Evolutionary conservation across 352 stramenopile genomes (phyloP).

Genomic region (Globisporangium parvum): DNA sequence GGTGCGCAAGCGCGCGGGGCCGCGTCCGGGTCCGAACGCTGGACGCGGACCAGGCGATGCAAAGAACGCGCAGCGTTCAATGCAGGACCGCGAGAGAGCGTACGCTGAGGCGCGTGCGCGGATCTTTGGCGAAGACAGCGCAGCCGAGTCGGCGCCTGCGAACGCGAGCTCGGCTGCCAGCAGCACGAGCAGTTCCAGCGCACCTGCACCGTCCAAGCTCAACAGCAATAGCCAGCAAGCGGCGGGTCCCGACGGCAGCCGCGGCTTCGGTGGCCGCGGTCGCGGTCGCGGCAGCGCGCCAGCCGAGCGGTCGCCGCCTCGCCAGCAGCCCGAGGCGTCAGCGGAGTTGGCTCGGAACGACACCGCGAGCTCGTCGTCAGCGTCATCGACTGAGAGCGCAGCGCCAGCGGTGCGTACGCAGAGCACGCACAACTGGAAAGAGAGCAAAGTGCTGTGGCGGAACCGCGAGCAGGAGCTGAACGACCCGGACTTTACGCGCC

Average conservation of each 20-base stretch:
- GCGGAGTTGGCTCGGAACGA: background rate
- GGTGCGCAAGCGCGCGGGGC: constrained; percentile 69
- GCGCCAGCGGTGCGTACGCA: constrained; percentile 1
- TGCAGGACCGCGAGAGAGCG: constrained; percentile 90
- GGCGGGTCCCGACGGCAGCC: constrained; percentile 46
- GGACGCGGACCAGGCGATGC: constrained; percentile 20
- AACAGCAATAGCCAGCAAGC: constrained; percentile 35
- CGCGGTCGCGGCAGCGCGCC: constrained; percentile 1
- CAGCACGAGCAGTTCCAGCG: constrained; percentile 7
- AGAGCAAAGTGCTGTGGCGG: constrained; percentile 90
- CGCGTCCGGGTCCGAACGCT: constrained; percentile 28
- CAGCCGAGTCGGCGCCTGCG: constrained; percentile 8
- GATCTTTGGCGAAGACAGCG: constrained; percentile 86
- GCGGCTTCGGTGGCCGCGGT: constrained; percentile 25
- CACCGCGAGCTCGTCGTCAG: background rate
- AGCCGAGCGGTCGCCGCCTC: background rate
- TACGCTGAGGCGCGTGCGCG: constrained; percentile 93
- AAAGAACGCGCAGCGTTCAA: constrained; percentile 56
- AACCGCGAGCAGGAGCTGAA: constrained; percentile 93
- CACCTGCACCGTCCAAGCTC: constrained; percentile 7
- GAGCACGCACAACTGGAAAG: constrained; percentile 69
- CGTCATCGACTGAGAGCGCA: too few species aligned
- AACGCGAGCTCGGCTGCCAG: background rate
- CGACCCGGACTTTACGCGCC: constrained; percentile 89
- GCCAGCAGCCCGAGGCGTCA: background rate